phyloP scores from a whole-genome alignment of 129 eudicot species.

The Ambrosia artemisiifolia region DNA sequence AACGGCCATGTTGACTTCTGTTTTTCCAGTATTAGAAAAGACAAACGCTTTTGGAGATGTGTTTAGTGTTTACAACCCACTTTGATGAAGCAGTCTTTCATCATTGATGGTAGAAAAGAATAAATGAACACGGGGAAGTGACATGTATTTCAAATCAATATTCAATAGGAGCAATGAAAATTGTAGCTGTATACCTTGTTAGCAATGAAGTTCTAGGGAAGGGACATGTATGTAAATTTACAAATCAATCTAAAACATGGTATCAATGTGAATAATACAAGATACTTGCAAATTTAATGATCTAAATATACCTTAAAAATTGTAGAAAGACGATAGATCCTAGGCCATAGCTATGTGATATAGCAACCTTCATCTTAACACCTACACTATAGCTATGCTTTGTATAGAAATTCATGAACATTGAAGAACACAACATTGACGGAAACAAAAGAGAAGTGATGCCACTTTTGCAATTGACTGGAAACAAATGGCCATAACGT shows the following conservation, averaged over 20 bases:
- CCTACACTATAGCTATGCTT: too few species aligned
- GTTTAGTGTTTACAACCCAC: background rate
- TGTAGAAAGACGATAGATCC: too few species aligned
- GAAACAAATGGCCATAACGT: too few species aligned
- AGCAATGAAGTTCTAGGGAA: background rate
- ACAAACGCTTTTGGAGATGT: background rate
- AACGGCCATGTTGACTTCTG: background rate
- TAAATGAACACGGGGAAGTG: too few species aligned
- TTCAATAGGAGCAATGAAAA: background rate
- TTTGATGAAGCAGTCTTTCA: background rate
- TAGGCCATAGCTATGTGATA: too few species aligned
- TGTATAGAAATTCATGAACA: too few species aligned
- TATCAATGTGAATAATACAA: background rate
- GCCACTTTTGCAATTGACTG: too few species aligned
- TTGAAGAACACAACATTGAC: too few species aligned
- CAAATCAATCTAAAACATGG: background rate
- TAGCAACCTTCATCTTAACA: too few species aligned
- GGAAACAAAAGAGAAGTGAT: too few species aligned
- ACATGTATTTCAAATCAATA: background rate
- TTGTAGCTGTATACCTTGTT: background rate
- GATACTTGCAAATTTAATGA: background rate
- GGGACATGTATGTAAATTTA: background rate
- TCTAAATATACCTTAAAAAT: too few species aligned
- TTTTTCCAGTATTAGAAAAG: background rate
- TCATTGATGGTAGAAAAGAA: background rate